Evolutionary conservation across 192 early-diverging fungal genomes (phyloP).

Genomic region (Rhizophagus prolifer): DNA sequence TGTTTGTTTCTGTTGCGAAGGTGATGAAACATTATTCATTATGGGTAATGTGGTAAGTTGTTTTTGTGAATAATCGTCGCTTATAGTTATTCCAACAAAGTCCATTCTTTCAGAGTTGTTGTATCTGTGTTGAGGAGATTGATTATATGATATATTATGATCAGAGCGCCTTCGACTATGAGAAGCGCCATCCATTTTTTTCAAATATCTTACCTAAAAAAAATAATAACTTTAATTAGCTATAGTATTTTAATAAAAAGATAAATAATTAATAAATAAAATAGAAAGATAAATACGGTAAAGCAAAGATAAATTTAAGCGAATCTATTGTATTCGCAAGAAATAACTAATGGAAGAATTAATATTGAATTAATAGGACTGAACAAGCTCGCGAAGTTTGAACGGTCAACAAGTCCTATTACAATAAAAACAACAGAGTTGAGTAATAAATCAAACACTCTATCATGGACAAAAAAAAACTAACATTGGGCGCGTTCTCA

Average conservation of each 20-base stretch:
- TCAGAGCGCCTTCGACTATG: conserved; percentile 1
- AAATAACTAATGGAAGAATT: neutral
- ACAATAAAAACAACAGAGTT: neutral
- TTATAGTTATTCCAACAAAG: conserved; percentile 29
- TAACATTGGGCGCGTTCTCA: neutral
- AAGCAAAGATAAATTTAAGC: neutral
- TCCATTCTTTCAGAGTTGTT: conserved; percentile 20
- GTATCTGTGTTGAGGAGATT: neutral
- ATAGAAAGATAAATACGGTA: neutral
- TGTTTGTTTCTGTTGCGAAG: conserved; percentile 1
- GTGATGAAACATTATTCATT: conserved; percentile 1
- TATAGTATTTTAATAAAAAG: neutral
- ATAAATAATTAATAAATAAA: neutral
- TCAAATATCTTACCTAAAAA: neutral
- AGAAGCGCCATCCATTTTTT: conserved; percentile 15
- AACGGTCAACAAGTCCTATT: neutral
- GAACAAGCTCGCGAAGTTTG: neutral
- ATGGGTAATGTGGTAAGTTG: conserved; percentile 2
- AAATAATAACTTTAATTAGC: neutral
- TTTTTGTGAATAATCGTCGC: conserved; percentile 25
- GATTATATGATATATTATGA: conserved; percentile 5
- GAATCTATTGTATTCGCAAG: too few relatives aligned
- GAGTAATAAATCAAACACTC: neutral
- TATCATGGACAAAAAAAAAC: neutral
- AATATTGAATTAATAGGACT: neutral